Base-by-base conservation (phyloP, 1,284 basidiomycete genomes). In the Fomitiporia mediterranea region DNA sequence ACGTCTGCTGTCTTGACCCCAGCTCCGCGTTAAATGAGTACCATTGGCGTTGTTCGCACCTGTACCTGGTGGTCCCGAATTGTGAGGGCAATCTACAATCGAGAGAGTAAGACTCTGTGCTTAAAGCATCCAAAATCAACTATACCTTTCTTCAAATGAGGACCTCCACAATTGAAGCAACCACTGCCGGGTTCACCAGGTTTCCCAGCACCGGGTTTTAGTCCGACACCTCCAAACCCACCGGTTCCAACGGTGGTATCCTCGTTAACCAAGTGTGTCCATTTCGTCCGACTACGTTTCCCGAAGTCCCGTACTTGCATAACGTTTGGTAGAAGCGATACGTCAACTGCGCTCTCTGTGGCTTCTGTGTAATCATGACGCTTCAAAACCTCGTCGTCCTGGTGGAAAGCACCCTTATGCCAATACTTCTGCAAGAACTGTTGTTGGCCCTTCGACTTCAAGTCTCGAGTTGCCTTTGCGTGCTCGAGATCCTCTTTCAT, bases 281-380 rank as follows among this genome's bases (percentile, higher is more conserved):
- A 99, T 73, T 96, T 96, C 48, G 91, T 94, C 55, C 91, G 82
- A 65, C 91, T 83, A 58, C 89, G 84, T 72, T 94, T 96, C 49
- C 97, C 97, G 69, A 94, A 99, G 74, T 98, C 88, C 70, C 87
- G 87, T 65, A 97, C 94, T 74, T 99, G 97, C 94, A 99, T 96
- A 60, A 98, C 89, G 70, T 90, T 82, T 6, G 97, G 97, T 39
- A 99, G 76, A 60, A 89, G 64, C 5, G 88, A 86, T 40, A 96
- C 83, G 68, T 98, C 94, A 48, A 94, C 69, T 0, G 91, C 88
- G 21, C 86, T 90, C 68, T 87, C 85, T 3, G 94, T 98, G 17
- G 90, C 86, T 66, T 91, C 90, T 0, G 91, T 94, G 67, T 79
- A 98, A 71, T 99, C 94, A 68, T 89, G 87, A 57, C 76, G 75